Evolutionary conservation across 2,329 filamentous ascomycete genomes (phyloP), one percentile per base, ranked within the genome.

Genomic region (Pestalotiopsis sp.): DNA sequence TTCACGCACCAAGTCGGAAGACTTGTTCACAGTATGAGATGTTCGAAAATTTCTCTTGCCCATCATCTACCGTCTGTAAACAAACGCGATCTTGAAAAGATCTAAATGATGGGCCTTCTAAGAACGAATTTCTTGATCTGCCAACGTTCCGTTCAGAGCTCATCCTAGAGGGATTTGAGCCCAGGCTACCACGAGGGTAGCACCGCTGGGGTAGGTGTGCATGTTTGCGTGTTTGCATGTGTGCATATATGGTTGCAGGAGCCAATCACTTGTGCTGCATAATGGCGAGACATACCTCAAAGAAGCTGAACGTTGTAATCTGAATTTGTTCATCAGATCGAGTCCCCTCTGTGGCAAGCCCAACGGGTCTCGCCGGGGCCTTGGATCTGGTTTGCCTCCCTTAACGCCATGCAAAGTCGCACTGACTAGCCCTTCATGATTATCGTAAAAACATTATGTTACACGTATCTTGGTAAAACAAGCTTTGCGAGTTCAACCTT

Each of bases 71-170:
- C 70, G 70, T 65, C 41, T 9, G 17, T 17, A 52, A 59, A 36
- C 31, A 71, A 67, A 73, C 68, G 72, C 71, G 74, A 62, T 72
- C 71, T 63, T 69, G 45, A n/a, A 36, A 36, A 71, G 72, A 75
- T 72, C 74, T 69, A 73, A 69, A 67, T 77, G 73, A 72, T 73
- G 73, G 74, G 78, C 77, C 76, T 78, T 80, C 78, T 80, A 77
- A 69, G 69, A 78, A 77, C 79, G 77, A 73, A 69, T 71, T 79
- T 78, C 83, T 73, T 52, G 45, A 83, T 92, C 85, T 94, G 79
- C 92, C 91, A 93, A 92, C 90, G 91, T 89, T 93, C 91, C 92
- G 91, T 93, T 93, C 91, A 91, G 90, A 85, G 86, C 87, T 85
- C 82, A 86, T 88, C 87, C 88, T 91, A 85, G 83, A 87, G 78